A percentile compares a stretch with the other conserved stretches of the same genome.
Evolutionary conservation across 371 early-diverging fungal genomes (phyloP).

Genomic region (Lichtheimia corymbifera): DNA sequence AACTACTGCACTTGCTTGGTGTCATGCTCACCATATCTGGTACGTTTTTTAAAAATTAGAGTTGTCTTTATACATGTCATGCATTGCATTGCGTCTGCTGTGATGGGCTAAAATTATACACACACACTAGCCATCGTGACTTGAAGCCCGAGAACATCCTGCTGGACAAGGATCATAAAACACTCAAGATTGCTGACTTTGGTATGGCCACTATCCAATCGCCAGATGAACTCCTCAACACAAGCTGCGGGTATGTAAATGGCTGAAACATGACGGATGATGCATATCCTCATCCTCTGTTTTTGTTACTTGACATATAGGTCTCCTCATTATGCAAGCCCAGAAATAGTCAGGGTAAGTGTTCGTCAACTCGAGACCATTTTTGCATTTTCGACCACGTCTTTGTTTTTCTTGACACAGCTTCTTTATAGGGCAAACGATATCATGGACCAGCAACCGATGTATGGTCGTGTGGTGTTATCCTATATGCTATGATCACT

Average conservation of each 20-base stretch:
- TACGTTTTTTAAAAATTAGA: slow-evolving; percentile 24
- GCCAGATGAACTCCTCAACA: slow-evolving; percentile 61
- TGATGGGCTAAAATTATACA: too few species aligned
- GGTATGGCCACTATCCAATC: slow-evolving; percentile 81
- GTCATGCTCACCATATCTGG: slow-evolving; percentile 91
- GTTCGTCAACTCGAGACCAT: neutral
- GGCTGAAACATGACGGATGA: neutral
- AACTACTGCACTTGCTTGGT: slow-evolving; percentile 87
- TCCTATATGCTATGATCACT: slow-evolving; percentile 86
- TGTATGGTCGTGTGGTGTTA: slow-evolving; percentile 92
- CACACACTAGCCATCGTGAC: slow-evolving; percentile 51
- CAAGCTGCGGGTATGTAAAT: slow-evolving; percentile 70
- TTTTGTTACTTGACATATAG: slow-evolving; percentile 12
- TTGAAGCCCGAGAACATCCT: slow-evolving; percentile 77
- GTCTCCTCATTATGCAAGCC: slow-evolving; percentile 86
- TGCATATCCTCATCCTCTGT: neutral
- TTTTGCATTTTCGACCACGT: slow-evolving; percentile 11
- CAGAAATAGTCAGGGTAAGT: slow-evolving; percentile 76
- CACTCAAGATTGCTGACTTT: slow-evolving; percentile 83
- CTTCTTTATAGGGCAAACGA: slow-evolving; percentile 38
- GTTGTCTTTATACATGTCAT: neutral
- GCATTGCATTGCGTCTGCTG: neutral
- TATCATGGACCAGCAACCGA: slow-evolving; percentile 89
- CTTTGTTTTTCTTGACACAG: slow-evolving; percentile 27
- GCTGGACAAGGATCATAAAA: slow-evolving; percentile 62